Conservation (phyloP, 2,329 filamentous ascomycete species). For the Colletotrichum tanaceti region DNA sequence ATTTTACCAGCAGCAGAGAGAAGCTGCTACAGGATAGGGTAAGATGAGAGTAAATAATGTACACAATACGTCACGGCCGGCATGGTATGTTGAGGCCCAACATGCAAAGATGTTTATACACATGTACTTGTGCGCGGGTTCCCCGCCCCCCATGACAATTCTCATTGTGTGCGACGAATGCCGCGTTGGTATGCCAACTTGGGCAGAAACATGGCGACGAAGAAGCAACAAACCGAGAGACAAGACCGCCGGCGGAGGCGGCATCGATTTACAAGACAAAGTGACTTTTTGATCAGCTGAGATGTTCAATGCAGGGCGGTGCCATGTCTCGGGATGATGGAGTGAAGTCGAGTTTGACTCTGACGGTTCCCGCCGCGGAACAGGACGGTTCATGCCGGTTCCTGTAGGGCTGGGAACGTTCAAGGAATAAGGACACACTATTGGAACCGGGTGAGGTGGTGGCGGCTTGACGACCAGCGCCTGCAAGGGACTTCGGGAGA, state of each 20-base stretch:
- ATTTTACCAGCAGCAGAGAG: conserved; percentile 23
- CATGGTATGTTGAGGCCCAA: conserved; percentile 23
- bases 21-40: conserved; percentile 8
- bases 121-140: conserved; percentile 6
- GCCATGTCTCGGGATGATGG: not conserved
- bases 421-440: not conserved
- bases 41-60: not conserved
- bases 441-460: conserved; percentile 8
- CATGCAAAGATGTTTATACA: conserved; percentile 29
- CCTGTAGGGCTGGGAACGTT: conserved; percentile 1
- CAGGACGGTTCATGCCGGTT: not conserved
- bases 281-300: not conserved
- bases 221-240: conserved; percentile 24
- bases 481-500: not conserved
- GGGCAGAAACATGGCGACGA: conserved; percentile 18
- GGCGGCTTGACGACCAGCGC: not conserved
- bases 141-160: too few species aligned
- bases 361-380: not conserved
- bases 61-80: conserved; percentile 29
- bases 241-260: not conserved
- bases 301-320: not conserved
- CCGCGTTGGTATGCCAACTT: conserved; percentile 17
- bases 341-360: conserved; percentile 32
- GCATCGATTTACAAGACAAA: not conserved
- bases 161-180: not conserved